Evolutionary conservation across 2,329 filamentous ascomycete species (phyloP).

Genomic region (Epichloe amarillans): DNA sequence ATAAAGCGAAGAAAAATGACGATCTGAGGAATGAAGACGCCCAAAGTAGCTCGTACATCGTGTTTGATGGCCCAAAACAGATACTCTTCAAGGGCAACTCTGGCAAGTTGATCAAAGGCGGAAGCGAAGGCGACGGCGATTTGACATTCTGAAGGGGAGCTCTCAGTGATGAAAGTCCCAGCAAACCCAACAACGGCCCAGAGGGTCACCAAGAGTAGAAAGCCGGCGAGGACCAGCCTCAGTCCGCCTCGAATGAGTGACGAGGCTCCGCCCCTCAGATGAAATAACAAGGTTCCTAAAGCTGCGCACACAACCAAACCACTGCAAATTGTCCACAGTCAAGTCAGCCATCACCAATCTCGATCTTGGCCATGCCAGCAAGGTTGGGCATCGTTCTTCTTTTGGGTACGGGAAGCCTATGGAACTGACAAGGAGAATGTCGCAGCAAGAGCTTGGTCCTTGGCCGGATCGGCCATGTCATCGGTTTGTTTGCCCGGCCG

Average conservation of each 20-base stretch:
- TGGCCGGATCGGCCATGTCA: conserved; percentile 31
- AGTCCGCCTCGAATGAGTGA: conserved; percentile 40
- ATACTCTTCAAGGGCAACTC: conserved; percentile 40
- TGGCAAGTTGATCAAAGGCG: conserved; percentile 43
- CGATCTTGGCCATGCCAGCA: neutral
- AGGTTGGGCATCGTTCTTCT: no score
- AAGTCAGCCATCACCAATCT: neutral
- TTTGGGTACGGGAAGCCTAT: neutral
- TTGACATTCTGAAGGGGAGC: conserved; percentile 34
- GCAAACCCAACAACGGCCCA: conserved; percentile 42
- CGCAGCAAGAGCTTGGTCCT: conserved; percentile 35
- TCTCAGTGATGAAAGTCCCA: conserved; percentile 31
- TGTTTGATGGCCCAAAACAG: conserved; percentile 36
- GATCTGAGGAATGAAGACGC: conserved; percentile 30
- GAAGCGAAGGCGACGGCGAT: conserved; percentile 37
- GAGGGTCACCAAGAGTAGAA: conserved; percentile 35
- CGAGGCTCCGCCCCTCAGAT: conserved; percentile 33
- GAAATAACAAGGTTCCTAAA: conserved; percentile 31
- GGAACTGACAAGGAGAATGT: conserved; percentile 41
- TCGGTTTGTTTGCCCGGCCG: conserved; percentile 5
- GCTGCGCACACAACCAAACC: conserved; percentile 41
- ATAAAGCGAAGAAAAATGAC: conserved; percentile 34
- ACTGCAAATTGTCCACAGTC: conserved; percentile 13
- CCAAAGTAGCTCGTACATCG: conserved; percentile 22
- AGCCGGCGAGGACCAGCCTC: conserved; percentile 50